phyloP scores from a whole-genome alignment of 305 asterid genomes.

The Caryopteris hybrid region DNA sequence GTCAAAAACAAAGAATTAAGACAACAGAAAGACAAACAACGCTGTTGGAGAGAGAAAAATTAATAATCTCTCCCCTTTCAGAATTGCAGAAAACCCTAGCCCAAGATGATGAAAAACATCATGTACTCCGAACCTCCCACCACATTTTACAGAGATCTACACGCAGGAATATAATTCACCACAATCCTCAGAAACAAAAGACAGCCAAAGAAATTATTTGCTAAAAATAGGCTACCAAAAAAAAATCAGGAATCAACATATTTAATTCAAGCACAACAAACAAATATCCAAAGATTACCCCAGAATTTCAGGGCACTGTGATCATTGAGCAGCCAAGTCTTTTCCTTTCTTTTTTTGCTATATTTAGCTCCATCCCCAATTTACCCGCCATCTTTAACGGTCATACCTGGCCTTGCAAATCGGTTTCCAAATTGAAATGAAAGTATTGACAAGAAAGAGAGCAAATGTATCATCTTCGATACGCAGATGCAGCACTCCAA shows the following conservation, averaged over 20 bases:
- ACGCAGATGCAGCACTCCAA: too few species aligned
- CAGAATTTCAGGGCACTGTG: slow-evolving; percentile 13
- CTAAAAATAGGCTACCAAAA: slow-evolving; percentile 14
- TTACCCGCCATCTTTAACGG: slow-evolving; percentile 14
- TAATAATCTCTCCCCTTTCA: slow-evolving; percentile 32
- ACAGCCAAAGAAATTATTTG: slow-evolving; percentile 21
- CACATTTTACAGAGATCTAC: slow-evolving; percentile 19
- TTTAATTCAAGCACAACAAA: not conserved
- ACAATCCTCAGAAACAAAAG: slow-evolving; percentile 17
- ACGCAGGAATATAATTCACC: slow-evolving; percentile 10
- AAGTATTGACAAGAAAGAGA: not conserved
- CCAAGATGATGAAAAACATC: slow-evolving; percentile 7
- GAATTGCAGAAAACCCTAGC: slow-evolving; percentile 21
- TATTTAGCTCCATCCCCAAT: slow-evolving; percentile 11
- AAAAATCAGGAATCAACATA: not conserved
- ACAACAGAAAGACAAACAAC: not conserved
- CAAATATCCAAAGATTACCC: not conserved
- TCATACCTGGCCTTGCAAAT: not conserved
- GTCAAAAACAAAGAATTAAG: not conserved
- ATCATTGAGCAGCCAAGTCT: not conserved
- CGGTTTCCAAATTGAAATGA: not conserved
- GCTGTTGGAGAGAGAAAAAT: slow-evolving; percentile 14
- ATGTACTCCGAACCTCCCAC: slow-evolving; percentile 11
- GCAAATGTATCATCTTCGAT: not conserved
- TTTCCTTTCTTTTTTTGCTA: not conserved